Conservation (phyloP, 116 monocot genomes). For the Cymodocea nodosa region DNA sequence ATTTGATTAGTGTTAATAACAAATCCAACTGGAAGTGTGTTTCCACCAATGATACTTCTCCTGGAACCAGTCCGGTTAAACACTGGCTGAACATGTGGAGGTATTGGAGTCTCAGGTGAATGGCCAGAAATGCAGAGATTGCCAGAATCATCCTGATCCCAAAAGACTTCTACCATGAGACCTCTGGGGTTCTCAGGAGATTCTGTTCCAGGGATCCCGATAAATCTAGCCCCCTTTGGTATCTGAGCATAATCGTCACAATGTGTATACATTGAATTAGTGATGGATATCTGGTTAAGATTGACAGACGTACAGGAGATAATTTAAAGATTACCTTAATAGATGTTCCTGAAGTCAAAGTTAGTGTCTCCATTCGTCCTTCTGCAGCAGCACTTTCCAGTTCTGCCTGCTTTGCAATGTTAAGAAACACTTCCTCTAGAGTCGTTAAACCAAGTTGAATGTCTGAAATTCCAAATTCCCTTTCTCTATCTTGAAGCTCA, state of each 20-base stretch:
- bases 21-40: conserved; percentile 22
- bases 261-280: not conserved
- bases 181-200: conserved; percentile 59
- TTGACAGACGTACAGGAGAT: not conserved
- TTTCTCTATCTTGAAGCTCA: conserved; percentile 83
- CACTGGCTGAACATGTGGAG: conserved; percentile 24
- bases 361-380: conserved; percentile 45
- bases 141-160: conserved; percentile 80
- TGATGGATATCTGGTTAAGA: not conserved
- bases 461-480: conserved; percentile 72
- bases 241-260: conserved; percentile 29
- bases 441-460: conserved; percentile 85
- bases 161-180: conserved; percentile 84
- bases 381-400: conserved; percentile 55
- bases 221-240: conserved; percentile 69
- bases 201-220: conserved; percentile 69
- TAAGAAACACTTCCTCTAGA: conserved; percentile 84
- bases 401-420: conserved; percentile 82
- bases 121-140: conserved; percentile 73
- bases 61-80: conserved; percentile 4
- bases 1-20: conserved; percentile 42
- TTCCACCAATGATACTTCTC: conserved; percentile 8
- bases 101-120: conserved; percentile 48
- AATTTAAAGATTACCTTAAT: conserved; percentile 38
- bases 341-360: conserved; percentile 55